Percentiles rank a stretch among this genome's conserved stretches.
Conservation (phyloP, 177 flowering plant genomes). For the Vitis hybrid region DNA sequence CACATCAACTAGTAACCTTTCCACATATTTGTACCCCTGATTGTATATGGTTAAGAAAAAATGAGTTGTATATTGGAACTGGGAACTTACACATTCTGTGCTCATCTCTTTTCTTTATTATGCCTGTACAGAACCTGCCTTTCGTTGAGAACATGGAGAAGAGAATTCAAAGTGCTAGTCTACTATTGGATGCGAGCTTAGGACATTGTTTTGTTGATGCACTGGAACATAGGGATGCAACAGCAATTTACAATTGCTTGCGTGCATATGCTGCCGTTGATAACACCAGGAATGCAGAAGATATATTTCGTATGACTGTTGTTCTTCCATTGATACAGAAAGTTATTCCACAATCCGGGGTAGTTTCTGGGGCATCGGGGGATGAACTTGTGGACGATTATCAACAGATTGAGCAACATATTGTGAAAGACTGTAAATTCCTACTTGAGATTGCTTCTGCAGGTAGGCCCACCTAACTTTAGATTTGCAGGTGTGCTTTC, state of each 20-base stretch:
- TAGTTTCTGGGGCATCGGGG: conserved; percentile 30
- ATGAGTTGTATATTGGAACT: background rate
- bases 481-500: background rate
- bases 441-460: conserved; percentile 75
- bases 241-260: conserved; percentile 87
- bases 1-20: too few species aligned
- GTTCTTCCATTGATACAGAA: conserved; percentile 71
- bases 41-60: background rate
- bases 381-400: conserved; percentile 85
- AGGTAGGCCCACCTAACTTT: conserved; percentile 35
- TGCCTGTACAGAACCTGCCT: conserved; percentile 96
- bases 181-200: conserved; percentile 77
- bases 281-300: conserved; percentile 84
- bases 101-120: conserved; percentile 35
- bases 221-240: conserved; percentile 76
- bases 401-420: conserved; percentile 54
- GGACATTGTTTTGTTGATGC: conserved; percentile 93
- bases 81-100: conserved; percentile 12
- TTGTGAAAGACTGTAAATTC: conserved; percentile 77
- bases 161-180: conserved; percentile 81
- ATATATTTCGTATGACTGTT: conserved; percentile 71
- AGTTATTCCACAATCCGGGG: conserved; percentile 41
- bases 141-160: conserved; percentile 94
- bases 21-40: too few species aligned
- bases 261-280: conserved; percentile 99